Base-by-base conservation (phyloP, 164 flowering plant genomes). In the Brasenia schreberi region DNA sequence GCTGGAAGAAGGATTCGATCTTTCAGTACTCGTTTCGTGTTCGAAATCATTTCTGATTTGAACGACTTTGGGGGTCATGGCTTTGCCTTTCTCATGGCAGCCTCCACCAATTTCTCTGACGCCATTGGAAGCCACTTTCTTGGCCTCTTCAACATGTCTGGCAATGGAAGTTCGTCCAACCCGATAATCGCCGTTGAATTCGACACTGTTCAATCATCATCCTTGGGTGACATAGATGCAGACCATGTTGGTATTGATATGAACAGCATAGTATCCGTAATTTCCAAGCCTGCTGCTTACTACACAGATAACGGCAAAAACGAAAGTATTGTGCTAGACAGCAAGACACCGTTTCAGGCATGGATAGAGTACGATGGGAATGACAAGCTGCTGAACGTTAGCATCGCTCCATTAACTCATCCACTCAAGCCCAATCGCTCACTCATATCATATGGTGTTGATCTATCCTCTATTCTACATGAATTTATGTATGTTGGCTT, bases 191-290 rank as follows among this genome's bases (percentile, higher is more conserved):
- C 83, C 0, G 71, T 84, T 0, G 86, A 82, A 69, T 64, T 84
- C 7, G 86, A 82, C 64, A 76, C 82, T 4, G 19, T 71, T 5
- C 14, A 5, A 6, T 73, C 63, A 49, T 42, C 68, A 6, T 80
- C 71, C 2, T n/a, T 74, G 4, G 7, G 27, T 4, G 88, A 79
- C 19, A 77, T 72, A 0, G 62, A 77, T 66, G 63, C 69, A 5
- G 81, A 82, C 66, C 86, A 84, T 72, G 82, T 82, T 0, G 88
- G 86, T 12, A 70, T 84, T 45, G 84, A 82, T 74, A 63, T 84
- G 43, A 84, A 84, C 62, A 60, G 74, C 65, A 12, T 84, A 62
- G 43, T 0, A 0, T 82, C 88, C 4, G 27, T 4, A 62, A 56
- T 43, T 0, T 72, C 88, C 6, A 69, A 80, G 66, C 65, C 76